Base-by-base conservation (phyloP, 345 rosid genomes). In the Erodium maritimum region DNA sequence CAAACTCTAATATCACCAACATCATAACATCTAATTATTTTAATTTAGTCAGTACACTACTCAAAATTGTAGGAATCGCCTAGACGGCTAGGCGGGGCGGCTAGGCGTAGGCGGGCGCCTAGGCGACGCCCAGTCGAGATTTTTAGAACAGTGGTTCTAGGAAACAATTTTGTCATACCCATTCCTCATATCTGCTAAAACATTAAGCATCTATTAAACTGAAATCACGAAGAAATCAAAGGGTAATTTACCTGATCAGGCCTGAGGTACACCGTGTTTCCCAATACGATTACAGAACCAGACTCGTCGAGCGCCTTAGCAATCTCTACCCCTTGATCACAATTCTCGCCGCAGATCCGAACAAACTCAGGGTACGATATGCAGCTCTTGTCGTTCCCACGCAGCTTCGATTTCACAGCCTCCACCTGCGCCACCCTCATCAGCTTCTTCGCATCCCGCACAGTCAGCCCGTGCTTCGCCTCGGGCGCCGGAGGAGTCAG, bases 251-350 rank as follows among this genome's bases (percentile, higher is more conserved):
- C 99, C 97, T 85, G 84, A 14, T 90, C 83, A 4, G 99, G 95
- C 58, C 68, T 73, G 25, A 94, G 76, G 59, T 84, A 75, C 62
- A 87, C 99, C 17, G 61, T 60, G 21, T 84, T 65, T 23, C 96
- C 90, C 50, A 90, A n/a, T 3, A 94, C 87, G 64, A 94, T 71
- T 0, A 85, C 99, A 60, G 63, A 74, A 56, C 99, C 99, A 0
- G 95, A 82, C 58, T 94, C 88, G 29, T 90, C 97, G 0, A 94
- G 85, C 75, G 65, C 59, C 65, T 76, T 80, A 2, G 95, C 95
- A 1, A 81, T 62, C 69, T 50, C 73, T 50, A 23, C 22, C 2
- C 85, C 97, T 46, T 75, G 68, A 37, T 71, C 75, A 22, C 71
- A 81, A 5, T 65, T 75, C 59, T 85, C 91, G 18, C 67, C 70